These are phyloP conservation scores for Ustilago sp. DNA, from an alignment of 1,284 basidiomycete species.

Conservation along the genomic window DNA sequence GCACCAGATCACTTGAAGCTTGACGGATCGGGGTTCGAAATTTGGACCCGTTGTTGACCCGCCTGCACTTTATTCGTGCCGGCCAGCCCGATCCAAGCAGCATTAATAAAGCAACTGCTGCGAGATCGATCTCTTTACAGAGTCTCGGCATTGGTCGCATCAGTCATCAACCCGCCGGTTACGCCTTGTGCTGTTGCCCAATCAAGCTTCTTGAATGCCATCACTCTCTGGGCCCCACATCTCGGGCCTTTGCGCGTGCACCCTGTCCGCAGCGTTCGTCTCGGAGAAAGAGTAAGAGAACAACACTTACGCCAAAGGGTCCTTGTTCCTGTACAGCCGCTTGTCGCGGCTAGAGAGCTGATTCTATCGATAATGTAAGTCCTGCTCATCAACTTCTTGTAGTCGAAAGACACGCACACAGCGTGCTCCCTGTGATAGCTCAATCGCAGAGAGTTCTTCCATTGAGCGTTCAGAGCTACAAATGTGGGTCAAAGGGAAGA, in stretches of 20 bases:
- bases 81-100: not conserved
- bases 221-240: not conserved
- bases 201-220: not conserved
- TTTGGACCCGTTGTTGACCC: not conserved
- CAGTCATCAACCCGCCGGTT: not conserved
- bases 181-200: not conserved
- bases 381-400: too few relatives aligned
- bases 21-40: slow-evolving; percentile 4
- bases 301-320: too few relatives aligned
- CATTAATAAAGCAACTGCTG: not conserved
- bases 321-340: too few relatives aligned
- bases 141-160: not conserved
- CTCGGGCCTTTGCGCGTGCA: not conserved
- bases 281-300: not conserved
- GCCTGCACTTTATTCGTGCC: not conserved
- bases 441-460: too few relatives aligned
- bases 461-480: not conserved
- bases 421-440: too few relatives aligned
- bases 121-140: not conserved
- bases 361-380: too few relatives aligned
- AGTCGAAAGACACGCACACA: too few relatives aligned
- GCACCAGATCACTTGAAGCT: too few relatives aligned
- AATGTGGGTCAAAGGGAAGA: not conserved
- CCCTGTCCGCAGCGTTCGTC: not conserved
- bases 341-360: too few relatives aligned